phyloP scores from a whole-genome alignment of 140 eudicot genomes.

The Senecio squalidus region DNA sequence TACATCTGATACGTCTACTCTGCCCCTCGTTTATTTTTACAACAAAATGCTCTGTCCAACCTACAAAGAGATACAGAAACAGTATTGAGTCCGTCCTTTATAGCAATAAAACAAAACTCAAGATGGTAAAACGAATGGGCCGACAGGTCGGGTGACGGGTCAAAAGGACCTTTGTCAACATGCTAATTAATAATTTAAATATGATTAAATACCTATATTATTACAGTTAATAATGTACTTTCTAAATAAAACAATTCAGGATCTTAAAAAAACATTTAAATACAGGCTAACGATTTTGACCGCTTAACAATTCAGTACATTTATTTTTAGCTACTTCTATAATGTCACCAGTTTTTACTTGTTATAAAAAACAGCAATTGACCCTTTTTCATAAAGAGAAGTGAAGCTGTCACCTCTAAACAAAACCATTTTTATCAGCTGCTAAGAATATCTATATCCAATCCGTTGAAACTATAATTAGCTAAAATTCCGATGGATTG shows the following conservation, averaged over 20 bases:
- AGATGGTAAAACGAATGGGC: not conserved
- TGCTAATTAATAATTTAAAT: no score
- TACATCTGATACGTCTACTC: constrained; percentile 64
- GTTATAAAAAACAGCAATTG: not conserved
- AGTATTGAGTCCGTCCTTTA: not conserved
- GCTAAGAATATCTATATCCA: not conserved
- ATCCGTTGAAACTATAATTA: not conserved
- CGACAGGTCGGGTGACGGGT: not conserved
- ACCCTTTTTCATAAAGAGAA: not conserved
- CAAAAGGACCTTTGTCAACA: no score
- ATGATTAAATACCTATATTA: no score
- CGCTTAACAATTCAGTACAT: not conserved
- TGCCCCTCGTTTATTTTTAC: constrained; percentile 79
- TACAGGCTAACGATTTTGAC: no score
- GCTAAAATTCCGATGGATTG: not conserved
- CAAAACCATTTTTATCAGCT: not conserved
- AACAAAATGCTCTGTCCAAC: constrained; percentile 77
- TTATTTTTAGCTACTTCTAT: not conserved
- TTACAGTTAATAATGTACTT: no score
- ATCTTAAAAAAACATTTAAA: no score
- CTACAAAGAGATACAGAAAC: constrained; percentile 19
- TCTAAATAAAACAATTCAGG: no score
- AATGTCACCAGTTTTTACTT: not conserved
- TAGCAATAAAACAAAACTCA: constrained; percentile 3
- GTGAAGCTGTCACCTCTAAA: not conserved